Percentiles rank a stretch among this genome's conserved stretches.
These are phyloP conservation scores for Fusarium sp. DNA, from an alignment of 2,329 filamentous ascomycete genomes.

Conservation along the genomic window DNA sequence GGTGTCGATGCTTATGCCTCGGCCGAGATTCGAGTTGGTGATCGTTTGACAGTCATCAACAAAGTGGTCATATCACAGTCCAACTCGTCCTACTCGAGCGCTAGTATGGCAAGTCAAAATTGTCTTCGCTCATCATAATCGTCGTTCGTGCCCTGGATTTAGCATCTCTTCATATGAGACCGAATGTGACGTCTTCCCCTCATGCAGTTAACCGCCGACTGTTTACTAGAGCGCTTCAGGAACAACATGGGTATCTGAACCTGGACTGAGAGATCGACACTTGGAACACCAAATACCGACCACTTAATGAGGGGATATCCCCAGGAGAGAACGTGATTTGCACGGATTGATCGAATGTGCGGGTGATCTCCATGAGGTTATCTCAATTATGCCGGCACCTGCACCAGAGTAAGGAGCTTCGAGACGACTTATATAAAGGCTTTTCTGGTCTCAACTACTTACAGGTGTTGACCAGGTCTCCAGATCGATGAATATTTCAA, in stretches of 20 bases:
- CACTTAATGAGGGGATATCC: slow-evolving; percentile 13
- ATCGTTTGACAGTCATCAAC: background rate
- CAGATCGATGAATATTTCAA: background rate
- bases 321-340: slow-evolving; percentile 6
- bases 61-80: background rate
- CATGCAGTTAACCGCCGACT: slow-evolving; percentile 31
- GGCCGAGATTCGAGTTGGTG: background rate
- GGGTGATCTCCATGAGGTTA: background rate
- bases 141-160: background rate
- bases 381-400: background rate
- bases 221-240: slow-evolving; percentile 39
- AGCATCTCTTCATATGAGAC: background rate
- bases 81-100: slow-evolving; percentile 27
- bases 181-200: slow-evolving; percentile 10
- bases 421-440: slow-evolving; percentile 1
- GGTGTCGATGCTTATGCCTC: background rate
- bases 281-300: slow-evolving; percentile 7
- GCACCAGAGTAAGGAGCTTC: too few species aligned
- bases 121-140: background rate
- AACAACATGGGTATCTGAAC: slow-evolving; percentile 19
- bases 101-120: slow-evolving; percentile 1
- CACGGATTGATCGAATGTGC: slow-evolving; percentile 12
- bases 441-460: background rate
- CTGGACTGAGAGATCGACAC: slow-evolving; percentile 19
- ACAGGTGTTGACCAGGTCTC: background rate